Evolutionary conservation across 352 stramenopile genomes (phyloP), one percentile per base, ranked within the genome.

Genomic region (Globisporangium viniferum): DNA sequence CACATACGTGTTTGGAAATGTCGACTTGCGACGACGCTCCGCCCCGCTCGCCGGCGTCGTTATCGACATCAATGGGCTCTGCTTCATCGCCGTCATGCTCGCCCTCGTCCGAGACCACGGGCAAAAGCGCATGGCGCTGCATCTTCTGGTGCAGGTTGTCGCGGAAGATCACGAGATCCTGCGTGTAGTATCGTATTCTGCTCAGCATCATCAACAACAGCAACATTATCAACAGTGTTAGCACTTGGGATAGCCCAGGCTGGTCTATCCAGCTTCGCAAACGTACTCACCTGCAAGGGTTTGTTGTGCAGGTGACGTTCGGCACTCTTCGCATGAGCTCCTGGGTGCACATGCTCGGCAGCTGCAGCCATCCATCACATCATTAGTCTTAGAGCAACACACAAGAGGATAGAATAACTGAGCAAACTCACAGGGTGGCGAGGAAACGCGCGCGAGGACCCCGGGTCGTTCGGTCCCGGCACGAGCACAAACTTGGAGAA

Each of bases 91-190:
- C 65, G 3, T 70, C 65, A 2, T 70, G 31, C 9, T 69, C 60
- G 5, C 67, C 62, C 10, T 78, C 59, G n/a, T 77, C 67, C 1
- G 70, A 68, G 0, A 76, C 22, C 39, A 81, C 79, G 9, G 86
- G 89, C 4, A 97, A 67, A 49, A 98, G 75, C 15, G 90, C 89
- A 70, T 97, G 85, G 18, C 90, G 83, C 31, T 97, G 82, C 75
- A 98, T 91, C 62, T 98, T 97, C 74, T 93, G 85, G 41, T 98
- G 86, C 15, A 98, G 72, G 61, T 98, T 82, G 36, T 98, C 84
- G 12, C 94, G 88, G 72, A 97, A 98, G 15, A 99, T 82, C 7
- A 98, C 88, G 44, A 98, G 85, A 64, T 98, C 94, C 70, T 98
- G 89, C 7, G 91, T 97, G 78, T 95, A 98, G 66, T 94, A 91